phyloP scores from a whole-genome alignment of 306 rosid genomes.

The Rubus parviflorus region DNA sequence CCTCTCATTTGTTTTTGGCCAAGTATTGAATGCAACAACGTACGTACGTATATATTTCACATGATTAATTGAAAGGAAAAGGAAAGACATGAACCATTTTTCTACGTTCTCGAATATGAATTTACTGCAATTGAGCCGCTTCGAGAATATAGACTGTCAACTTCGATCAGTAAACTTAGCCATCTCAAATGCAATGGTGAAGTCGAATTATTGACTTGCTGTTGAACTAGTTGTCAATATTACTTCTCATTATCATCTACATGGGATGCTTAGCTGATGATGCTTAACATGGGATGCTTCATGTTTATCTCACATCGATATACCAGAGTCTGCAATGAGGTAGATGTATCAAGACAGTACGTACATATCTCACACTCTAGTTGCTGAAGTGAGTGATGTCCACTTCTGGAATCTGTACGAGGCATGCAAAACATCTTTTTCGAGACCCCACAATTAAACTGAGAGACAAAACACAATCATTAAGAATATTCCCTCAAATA shows the following conservation, averaged over 20 bases:
- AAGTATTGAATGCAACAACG: no score
- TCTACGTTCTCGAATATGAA: background rate
- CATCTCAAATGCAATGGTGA: no score
- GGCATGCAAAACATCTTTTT: constrained; percentile 33
- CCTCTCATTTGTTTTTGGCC: no score
- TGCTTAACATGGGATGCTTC: background rate
- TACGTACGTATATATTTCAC: background rate
- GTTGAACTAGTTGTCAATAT: background rate
- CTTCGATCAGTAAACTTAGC: no score
- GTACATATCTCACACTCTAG: constrained; percentile 10
- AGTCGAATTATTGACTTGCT: background rate
- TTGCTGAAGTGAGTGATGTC: constrained; percentile 23
- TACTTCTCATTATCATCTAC: background rate
- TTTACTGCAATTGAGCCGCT: background rate
- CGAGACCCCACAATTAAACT: constrained; percentile 33
- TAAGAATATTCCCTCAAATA: constrained; percentile 41
- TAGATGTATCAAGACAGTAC: constrained; percentile 20
- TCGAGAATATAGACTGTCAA: no score
- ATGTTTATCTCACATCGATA: background rate
- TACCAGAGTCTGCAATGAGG: background rate
- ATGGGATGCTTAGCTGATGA: constrained; percentile 7
- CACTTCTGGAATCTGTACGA: constrained; percentile 34
- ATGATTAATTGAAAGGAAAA: background rate
- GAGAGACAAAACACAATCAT: constrained; percentile 42
- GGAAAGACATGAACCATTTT: background rate